phyloP scores from a whole-genome alignment of 176 grass and related monocot species.

The Luzula sylvatica region DNA sequence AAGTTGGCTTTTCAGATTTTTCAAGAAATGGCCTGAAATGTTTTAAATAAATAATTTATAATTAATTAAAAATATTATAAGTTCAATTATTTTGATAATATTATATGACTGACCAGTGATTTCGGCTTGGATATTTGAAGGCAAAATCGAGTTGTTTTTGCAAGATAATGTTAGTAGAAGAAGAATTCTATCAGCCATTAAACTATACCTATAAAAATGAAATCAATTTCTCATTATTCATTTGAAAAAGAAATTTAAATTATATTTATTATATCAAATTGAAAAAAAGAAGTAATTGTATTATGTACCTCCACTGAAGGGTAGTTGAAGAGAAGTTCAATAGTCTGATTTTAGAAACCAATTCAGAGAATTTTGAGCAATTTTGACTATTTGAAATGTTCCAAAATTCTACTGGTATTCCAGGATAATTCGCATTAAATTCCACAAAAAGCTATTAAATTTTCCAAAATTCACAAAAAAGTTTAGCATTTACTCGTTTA shows the following conservation, averaged over 20 bases:
- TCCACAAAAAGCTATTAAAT: slow-evolving; percentile 71
- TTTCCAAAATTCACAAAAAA: slow-evolving; percentile 20
- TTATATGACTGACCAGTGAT: slow-evolving; percentile 5
- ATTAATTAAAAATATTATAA: not conserved
- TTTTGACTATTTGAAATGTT: slow-evolving; percentile 44
- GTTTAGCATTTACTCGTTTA: slow-evolving; percentile 3
- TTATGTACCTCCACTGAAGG: slow-evolving; percentile 14
- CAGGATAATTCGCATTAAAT: slow-evolving; percentile 83
- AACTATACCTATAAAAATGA: slow-evolving; percentile 17
- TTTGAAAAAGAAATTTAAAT: slow-evolving; percentile 3
- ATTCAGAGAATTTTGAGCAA: slow-evolving; percentile 4
- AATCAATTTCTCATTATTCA: not conserved
- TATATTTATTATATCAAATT: slow-evolving; percentile 2
- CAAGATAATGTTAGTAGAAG: slow-evolving; percentile 19
- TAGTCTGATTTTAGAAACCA: slow-evolving; percentile 11
- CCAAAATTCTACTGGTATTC: slow-evolving; percentile 77
- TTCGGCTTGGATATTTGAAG: slow-evolving; percentile 12
- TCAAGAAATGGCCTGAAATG: slow-evolving; percentile 12
- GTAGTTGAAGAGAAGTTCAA: slow-evolving; percentile 21
- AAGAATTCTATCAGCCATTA: slow-evolving; percentile 22
- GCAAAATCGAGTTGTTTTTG: slow-evolving; percentile 11
- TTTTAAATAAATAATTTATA: not conserved
- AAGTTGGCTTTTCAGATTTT: slow-evolving; percentile 18
- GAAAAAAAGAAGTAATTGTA: not conserved
- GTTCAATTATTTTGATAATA: not conserved